These are phyloP conservation scores for Lepraria neglecta DNA, from an alignment of 495 filamentous ascomycete genomes.

Conservation along the genomic window DNA sequence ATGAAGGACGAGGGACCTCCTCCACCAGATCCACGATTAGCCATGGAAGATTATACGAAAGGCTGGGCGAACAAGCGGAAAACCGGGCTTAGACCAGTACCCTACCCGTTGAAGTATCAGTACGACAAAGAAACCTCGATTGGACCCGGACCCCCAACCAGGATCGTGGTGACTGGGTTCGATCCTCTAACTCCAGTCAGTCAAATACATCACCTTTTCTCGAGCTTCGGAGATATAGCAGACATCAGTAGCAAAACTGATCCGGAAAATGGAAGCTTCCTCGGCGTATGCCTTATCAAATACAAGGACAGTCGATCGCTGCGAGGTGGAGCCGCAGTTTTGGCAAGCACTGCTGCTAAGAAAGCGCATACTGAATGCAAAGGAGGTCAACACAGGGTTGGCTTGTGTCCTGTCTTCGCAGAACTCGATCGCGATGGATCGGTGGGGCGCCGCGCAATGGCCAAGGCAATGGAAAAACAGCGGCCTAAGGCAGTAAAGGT, in stretches of 20 bases:
- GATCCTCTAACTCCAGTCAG: slow-evolving; percentile 77
- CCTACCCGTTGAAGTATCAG: slow-evolving; percentile 69
- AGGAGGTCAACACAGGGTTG: slow-evolving; percentile 65
- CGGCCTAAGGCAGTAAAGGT: slow-evolving; percentile 42
- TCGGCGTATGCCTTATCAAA: slow-evolving; percentile 84
- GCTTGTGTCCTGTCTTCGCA: slow-evolving; percentile 64
- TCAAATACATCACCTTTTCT: slow-evolving; percentile 73
- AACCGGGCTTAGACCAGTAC: slow-evolving; percentile 62
- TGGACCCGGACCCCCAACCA: slow-evolving; percentile 78
- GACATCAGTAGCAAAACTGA: slow-evolving; percentile 86
- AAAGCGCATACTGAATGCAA: slow-evolving; percentile 57
- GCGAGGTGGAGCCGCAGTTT: slow-evolving; percentile 44
- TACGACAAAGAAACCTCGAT: slow-evolving; percentile 77
- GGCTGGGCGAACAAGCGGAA: slow-evolving; percentile 60
- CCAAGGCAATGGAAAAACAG: slow-evolving; percentile 60
- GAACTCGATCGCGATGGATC: slow-evolving; percentile 83
- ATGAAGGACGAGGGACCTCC: slow-evolving; percentile 59
- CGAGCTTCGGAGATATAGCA: slow-evolving; percentile 80
- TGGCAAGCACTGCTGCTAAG: slow-evolving; percentile 71
- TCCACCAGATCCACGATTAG: slow-evolving; percentile 71
- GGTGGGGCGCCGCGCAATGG: slow-evolving; percentile 67
- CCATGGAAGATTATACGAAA: slow-evolving; percentile 53
- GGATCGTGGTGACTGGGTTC: slow-evolving; percentile 88
- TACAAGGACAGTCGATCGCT: slow-evolving; percentile 67
- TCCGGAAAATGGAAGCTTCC: slow-evolving; percentile 82